Evolutionary conservation across 2,329 filamentous ascomycete genomes (phyloP).

Genomic region (Aciculosporium take): DNA sequence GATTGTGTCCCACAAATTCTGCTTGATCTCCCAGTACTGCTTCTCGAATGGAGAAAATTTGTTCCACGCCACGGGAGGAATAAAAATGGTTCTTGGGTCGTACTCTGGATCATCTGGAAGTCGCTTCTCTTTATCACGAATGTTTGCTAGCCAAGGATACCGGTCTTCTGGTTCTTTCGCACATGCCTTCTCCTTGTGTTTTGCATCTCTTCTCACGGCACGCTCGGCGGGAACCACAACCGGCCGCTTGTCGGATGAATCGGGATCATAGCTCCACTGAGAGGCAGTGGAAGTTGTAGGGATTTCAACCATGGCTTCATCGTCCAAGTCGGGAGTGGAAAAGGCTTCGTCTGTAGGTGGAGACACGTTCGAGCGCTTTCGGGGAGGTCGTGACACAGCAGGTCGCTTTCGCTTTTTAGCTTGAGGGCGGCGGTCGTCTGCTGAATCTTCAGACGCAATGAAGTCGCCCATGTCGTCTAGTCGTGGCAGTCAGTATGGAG

Average conservation of each 20-base stretch:
- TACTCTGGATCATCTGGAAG: constrained; percentile 71
- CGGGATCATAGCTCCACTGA: constrained; percentile 60
- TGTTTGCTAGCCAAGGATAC: constrained; percentile 80
- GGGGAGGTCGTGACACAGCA: constrained; percentile 32
- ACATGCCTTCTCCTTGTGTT: constrained; percentile 54
- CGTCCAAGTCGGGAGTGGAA: constrained; percentile 36
- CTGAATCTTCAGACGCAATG: constrained; percentile 73
- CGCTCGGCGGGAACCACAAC: constrained; percentile 21
- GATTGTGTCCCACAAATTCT: constrained; percentile 92
- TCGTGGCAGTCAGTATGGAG: constrained; percentile 4
- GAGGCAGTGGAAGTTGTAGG: constrained; percentile 58
- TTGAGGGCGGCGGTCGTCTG: constrained; percentile 38
- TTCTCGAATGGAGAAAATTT: constrained; percentile 91
- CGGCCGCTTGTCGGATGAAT: constrained; percentile 24
- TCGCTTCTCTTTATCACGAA: constrained; percentile 72
- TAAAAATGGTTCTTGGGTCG: constrained; percentile 79
- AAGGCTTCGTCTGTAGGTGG: constrained; percentile 19
- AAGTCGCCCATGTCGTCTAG: constrained; percentile 74
- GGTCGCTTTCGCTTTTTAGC: constrained; percentile 67
- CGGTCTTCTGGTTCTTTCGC: constrained; percentile 71
- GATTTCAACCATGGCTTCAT: constrained; percentile 40
- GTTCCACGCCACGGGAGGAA: constrained; percentile 65
- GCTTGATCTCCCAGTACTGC: constrained; percentile 99
- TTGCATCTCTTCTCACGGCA: constrained; percentile 16
- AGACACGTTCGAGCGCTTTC: constrained; percentile 49